Conservation (phyloP, 768 basidiomycete species). For the Crepidotus variabilis region DNA sequence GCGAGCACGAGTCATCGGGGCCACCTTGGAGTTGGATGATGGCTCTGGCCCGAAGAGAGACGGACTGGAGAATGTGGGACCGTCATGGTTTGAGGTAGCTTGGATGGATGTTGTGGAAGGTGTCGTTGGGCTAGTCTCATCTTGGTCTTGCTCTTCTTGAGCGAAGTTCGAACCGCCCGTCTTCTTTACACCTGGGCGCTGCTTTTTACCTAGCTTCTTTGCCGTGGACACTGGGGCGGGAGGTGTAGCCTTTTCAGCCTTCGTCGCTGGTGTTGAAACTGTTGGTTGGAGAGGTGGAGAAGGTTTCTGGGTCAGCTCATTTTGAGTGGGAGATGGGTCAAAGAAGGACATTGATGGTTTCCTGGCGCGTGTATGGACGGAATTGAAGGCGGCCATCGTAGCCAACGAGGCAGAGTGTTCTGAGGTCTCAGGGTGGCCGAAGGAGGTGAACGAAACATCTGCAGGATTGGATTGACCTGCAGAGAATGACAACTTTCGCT, state of each 20-base stretch:
- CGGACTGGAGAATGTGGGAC: slow-evolving; percentile 8
- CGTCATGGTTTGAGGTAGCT: not conserved
- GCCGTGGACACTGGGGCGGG: slow-evolving; percentile 9
- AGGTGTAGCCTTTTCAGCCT: slow-evolving; percentile 9
- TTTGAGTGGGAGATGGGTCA: slow-evolving; percentile 3
- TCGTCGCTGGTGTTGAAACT: not conserved
- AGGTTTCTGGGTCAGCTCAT: slow-evolving; percentile 1
- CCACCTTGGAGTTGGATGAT: not conserved
- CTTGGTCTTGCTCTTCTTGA: slow-evolving; percentile 11
- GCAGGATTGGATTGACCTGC: slow-evolving; percentile 6
- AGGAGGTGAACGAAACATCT: slow-evolving; percentile 1
- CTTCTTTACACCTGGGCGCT: slow-evolving; percentile 22
- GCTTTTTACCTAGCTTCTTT: slow-evolving; percentile 29
- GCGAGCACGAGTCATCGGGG: not conserved
- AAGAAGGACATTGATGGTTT: not conserved
- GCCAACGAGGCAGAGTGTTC: slow-evolving; percentile 3
- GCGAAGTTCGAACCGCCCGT: not conserved
- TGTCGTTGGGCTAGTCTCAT: slow-evolving; percentile 6
- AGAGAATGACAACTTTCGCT: slow-evolving; percentile 14
- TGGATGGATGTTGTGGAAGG: slow-evolving; percentile 3
- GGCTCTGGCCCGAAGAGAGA: not conserved
- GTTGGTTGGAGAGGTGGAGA: not conserved
- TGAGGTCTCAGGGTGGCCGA: slow-evolving; percentile 3
- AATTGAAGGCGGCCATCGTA: not conserved
- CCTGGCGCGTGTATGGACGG: not conserved